Percentiles rank a stretch among this genome's conserved stretches.
These are phyloP conservation scores for Acanthamoeba castellanii DNA, from an alignment of 208 protist species.

Conservation along the genomic window DNA sequence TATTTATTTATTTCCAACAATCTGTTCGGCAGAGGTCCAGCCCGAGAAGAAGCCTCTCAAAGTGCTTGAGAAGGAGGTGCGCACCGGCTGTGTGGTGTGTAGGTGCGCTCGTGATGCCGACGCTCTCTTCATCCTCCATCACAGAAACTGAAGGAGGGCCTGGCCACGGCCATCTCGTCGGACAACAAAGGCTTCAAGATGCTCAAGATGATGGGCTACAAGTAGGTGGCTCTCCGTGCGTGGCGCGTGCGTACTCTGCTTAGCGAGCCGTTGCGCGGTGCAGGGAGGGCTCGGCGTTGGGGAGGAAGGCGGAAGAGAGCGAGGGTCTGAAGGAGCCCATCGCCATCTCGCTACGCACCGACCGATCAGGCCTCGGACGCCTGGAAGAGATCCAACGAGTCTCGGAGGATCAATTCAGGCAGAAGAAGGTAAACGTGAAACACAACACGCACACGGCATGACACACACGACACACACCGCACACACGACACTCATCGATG, in stretches of 20 bases:
- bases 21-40: neutral
- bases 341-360: neutral
- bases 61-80: neutral
- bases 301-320: neutral
- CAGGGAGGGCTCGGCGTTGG: slow-evolving; percentile 13
- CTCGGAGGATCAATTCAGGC: neutral
- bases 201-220: slow-evolving; percentile 71
- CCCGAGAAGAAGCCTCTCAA: neutral
- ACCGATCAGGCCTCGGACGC: neutral
- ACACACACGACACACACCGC: too few species aligned
- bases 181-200: slow-evolving; percentile 70
- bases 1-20: too few species aligned
- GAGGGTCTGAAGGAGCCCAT: slow-evolving; percentile 41
- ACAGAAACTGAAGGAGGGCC: slow-evolving; percentile 57
- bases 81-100: too few species aligned
- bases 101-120: too few species aligned
- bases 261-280: too few species aligned
- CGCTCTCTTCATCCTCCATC: neutral
- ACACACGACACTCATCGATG: neutral
- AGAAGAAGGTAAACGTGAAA: slow-evolving; percentile 4
- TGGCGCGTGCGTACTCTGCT: too few species aligned
- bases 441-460: too few species aligned
- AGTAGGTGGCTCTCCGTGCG: neutral
- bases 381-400: slow-evolving; percentile 14
- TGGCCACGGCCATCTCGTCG: slow-evolving; percentile 12